These are phyloP conservation scores for Stygiomarasmius scandens DNA, from an alignment of 1,284 basidiomycete species.

Conservation along the genomic window DNA sequence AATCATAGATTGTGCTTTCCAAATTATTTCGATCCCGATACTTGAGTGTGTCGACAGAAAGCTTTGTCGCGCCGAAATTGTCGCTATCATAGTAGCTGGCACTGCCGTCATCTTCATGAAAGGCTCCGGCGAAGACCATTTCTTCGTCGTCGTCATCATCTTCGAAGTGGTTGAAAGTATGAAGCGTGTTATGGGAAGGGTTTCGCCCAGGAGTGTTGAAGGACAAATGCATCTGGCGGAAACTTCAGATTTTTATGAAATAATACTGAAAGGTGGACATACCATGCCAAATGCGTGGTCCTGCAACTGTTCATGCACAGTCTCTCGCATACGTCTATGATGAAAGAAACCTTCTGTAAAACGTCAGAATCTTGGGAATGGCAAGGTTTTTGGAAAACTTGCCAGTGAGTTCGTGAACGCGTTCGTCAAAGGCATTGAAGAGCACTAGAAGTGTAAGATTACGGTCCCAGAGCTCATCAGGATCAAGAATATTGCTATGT, in stretches of 20 bases:
- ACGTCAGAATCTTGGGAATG: not conserved
- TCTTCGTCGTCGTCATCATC: too few species aligned
- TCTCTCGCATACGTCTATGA: constrained; percentile 20
- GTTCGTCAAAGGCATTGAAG: constrained; percentile 19
- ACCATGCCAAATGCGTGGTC: constrained; percentile 22
- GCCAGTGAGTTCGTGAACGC: constrained; percentile 21
- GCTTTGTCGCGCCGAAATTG: too few species aligned
- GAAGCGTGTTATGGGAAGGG: constrained; percentile 3
- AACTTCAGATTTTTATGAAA: not conserved
- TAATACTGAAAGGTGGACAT: not conserved
- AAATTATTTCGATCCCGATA: too few species aligned
- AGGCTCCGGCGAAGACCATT: too few species aligned
- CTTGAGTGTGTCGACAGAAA: too few species aligned
- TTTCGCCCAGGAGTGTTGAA: not conserved
- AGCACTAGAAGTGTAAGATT: constrained; percentile 14
- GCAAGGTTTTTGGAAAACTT: not conserved
- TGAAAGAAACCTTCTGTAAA: constrained; percentile 16
- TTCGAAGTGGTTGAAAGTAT: not conserved
- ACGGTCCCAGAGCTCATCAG: constrained; percentile 24
- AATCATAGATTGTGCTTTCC: too few species aligned
- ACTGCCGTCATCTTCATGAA: too few species aligned
- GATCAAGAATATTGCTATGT: constrained; percentile 20
- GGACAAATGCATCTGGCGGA: not conserved
- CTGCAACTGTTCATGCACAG: constrained; percentile 13
- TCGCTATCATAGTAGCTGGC: too few species aligned